phyloP scores from a whole-genome alignment of 805 yeast genomes.

The Candida sithepensis region DNA sequence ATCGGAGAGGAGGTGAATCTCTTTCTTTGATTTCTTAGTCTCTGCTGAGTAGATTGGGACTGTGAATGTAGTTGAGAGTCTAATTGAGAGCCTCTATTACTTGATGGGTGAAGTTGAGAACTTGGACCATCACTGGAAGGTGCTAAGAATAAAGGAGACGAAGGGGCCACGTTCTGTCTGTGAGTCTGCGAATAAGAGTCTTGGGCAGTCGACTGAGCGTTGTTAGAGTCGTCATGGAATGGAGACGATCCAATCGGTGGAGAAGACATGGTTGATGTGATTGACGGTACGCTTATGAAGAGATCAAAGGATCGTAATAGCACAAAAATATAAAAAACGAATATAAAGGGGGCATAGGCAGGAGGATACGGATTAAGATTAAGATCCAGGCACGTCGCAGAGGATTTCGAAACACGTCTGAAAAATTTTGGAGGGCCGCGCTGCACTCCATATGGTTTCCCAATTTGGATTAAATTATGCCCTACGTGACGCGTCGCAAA shows the following conservation, averaged over 20 bases:
- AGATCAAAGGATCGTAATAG: too few species aligned
- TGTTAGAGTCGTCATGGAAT: slow-evolving; percentile 18
- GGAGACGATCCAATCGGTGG: slow-evolving; percentile 28
- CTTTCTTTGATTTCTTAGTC: slow-evolving; percentile 4
- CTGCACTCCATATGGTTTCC: slow-evolving; percentile 8
- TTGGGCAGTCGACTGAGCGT: slow-evolving; percentile 32
- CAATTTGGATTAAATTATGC: slow-evolving; percentile 6
- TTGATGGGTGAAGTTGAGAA: slow-evolving; percentile 29
- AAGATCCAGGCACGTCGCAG: background rate
- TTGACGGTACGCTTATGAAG: background rate
- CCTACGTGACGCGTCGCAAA: background rate
- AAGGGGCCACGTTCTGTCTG: slow-evolving; percentile 39
- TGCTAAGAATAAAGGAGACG: slow-evolving; percentile 54
- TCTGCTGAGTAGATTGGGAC: slow-evolving; percentile 1
- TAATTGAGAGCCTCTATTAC: slow-evolving; percentile 30
- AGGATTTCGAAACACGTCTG: slow-evolving; percentile 2
- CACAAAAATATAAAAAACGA: too few species aligned
- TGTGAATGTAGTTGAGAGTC: slow-evolving; percentile 2
- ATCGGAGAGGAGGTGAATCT: slow-evolving; percentile 43
- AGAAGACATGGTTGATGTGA: slow-evolving; percentile 31
- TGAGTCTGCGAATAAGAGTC: slow-evolving; percentile 35
- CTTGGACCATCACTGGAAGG: slow-evolving; percentile 36
- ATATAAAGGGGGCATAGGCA: too few species aligned
- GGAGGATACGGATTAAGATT: too few species aligned
- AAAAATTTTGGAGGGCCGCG: background rate